These are phyloP conservation scores for Rosa hybrid DNA, from an alignment of 331 rosid genomes.

Conservation along the genomic window DNA sequence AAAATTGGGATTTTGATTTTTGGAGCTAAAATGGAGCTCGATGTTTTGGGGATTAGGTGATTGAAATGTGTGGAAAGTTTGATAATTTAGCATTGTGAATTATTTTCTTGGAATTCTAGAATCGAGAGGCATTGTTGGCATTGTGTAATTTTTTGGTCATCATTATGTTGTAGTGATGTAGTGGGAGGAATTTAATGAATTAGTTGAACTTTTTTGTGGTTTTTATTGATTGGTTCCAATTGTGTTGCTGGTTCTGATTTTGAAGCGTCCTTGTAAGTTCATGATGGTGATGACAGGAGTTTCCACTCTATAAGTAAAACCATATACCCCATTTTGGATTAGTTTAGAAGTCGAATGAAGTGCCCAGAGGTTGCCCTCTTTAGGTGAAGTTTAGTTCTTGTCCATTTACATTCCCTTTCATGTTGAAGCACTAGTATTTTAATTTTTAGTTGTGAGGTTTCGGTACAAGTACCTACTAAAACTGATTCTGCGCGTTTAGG, in stretches of 20 bases:
- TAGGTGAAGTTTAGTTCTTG: background rate
- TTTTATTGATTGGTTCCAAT: background rate
- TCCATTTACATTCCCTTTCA: background rate
- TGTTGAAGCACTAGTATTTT: background rate
- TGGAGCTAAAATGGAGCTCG: conserved; percentile 13
- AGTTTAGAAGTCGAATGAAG: background rate
- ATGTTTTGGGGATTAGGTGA: background rate
- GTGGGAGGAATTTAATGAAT: background rate
- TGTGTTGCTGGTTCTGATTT: background rate
- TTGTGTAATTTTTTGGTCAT: background rate
- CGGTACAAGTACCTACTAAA: background rate
- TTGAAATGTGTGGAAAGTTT: background rate
- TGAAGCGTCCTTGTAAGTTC: background rate
- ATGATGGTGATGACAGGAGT: background rate
- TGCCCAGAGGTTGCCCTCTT: background rate
- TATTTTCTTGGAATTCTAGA: background rate
- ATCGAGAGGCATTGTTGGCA: background rate
- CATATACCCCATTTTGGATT: background rate
- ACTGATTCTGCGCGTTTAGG: conserved; percentile 5
- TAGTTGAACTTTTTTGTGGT: background rate
- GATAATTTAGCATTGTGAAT: background rate
- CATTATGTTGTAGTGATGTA: background rate
- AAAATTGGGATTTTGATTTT: background rate
- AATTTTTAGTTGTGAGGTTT: background rate
- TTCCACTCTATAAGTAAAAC: background rate